Base-by-base conservation (phyloP, 805 yeast species). In the Spathaspora arborariae region DNA sequence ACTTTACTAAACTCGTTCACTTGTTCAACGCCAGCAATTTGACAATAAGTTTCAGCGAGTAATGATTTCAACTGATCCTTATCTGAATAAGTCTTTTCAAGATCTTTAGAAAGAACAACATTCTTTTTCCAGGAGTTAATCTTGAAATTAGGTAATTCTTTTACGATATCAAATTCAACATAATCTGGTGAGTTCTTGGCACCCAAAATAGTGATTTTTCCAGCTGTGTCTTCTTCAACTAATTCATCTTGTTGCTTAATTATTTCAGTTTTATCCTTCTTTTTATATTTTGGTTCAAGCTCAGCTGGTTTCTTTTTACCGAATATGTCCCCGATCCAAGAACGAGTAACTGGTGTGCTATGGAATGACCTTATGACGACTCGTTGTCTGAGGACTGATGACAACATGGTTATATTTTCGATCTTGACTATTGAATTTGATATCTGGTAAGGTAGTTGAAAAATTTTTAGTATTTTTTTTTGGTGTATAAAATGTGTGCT, bases 211-310 rank as follows among this genome's bases (percentile, higher is more conserved):
- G 65, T 64, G 42, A 72, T 64, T 43, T 69, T 68, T 22, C 64
- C 49, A 18, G 46, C 44, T 2, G 11, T 24, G 27, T 64, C 60
- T 40, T 63, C 69, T 19, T 57, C 58, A 51, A 66, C 70, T 46
- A 58, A 66, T 33, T 67, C 67, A 56, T 71, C 73, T 41, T 68
- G 72, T 45, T 67, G 63, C 38, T 67, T 57, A 42, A 71, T 58
- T 11, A 63, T 59, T 46, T 70, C 67, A 50, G 64, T 60, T 44
- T 60, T 65, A 45, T 68, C 59, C 41, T 60, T 55, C 20, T 59
- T 26, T 18, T 18, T 4, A 20, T 37, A 37, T 20, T 37, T 37
- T 10, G 39, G 22, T 20, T 37, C 24, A 13, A 20, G 39, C 18
- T 13, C 39, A 18, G 20, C 34, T 16, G 34, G 34, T n/a, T 22